Evolutionary conservation across 2,329 filamentous ascomycete species (phyloP).

Genomic region (Metarhizium rileyi): DNA sequence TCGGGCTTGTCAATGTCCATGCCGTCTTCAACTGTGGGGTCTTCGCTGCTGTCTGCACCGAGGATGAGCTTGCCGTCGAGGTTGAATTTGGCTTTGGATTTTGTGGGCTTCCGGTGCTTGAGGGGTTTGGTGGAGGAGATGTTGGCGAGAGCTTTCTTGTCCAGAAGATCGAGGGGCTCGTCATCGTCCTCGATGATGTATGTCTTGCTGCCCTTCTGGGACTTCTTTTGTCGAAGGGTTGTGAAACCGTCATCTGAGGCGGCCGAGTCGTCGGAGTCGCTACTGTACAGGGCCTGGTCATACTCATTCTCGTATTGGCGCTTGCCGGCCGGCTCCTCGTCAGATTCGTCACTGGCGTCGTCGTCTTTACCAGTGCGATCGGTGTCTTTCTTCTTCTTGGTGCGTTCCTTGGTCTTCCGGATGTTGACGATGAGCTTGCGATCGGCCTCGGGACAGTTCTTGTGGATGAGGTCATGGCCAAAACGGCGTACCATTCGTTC

Average conservation of each 20-base stretch:
- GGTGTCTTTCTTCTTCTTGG: slow-evolving; percentile 78
- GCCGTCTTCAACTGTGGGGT: slow-evolving; percentile 36
- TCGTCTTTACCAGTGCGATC: slow-evolving; percentile 46
- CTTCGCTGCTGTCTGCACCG: slow-evolving; percentile 44
- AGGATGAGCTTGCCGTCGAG: slow-evolving; percentile 75
- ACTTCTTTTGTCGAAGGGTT: slow-evolving; percentile 32
- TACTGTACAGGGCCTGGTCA: slow-evolving; percentile 91
- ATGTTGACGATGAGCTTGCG: slow-evolving; percentile 89
- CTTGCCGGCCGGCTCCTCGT: slow-evolving; percentile 30
- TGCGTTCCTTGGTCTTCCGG: slow-evolving; percentile 85
- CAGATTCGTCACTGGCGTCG: slow-evolving; percentile 47
- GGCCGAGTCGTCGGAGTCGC: slow-evolving; percentile 47
- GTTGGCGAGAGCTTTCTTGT: slow-evolving; percentile 78
- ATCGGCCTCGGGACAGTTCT: slow-evolving; percentile 74
- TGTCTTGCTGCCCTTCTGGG: slow-evolving; percentile 54
- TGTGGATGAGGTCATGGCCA: slow-evolving; percentile 70
- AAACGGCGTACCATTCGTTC: slow-evolving; percentile 91
- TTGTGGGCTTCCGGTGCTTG: slow-evolving; percentile 47
- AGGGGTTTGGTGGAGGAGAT: slow-evolving; percentile 85
- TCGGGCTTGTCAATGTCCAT: slow-evolving; percentile 57
- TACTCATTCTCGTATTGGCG: slow-evolving; percentile 83
- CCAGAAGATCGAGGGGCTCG: slow-evolving; percentile 88
- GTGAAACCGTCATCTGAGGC: slow-evolving; percentile 51
- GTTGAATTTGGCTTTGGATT: slow-evolving; percentile 58
- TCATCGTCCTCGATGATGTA: slow-evolving; percentile 94